Conservation (phyloP, 1,284 basidiomycete species). For the Albatrellus sp. region DNA sequence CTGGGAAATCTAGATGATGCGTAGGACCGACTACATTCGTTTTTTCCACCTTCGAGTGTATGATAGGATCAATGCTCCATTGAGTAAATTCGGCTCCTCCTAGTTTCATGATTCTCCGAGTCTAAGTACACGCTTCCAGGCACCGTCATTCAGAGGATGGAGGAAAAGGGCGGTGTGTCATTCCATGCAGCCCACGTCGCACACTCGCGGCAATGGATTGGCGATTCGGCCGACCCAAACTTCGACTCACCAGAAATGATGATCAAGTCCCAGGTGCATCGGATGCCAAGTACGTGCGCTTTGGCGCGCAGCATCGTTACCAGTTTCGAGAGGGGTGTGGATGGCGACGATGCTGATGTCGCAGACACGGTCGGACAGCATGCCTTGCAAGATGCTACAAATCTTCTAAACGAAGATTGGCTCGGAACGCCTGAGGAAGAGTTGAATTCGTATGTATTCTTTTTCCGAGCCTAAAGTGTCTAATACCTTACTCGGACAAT, state of each 20-base stretch:
- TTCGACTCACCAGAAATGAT: slow-evolving; percentile 33
- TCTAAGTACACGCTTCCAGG: slow-evolving; percentile 17
- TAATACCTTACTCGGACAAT: neutral
- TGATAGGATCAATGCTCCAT: slow-evolving; percentile 82
- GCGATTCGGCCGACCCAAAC: slow-evolving; percentile 25
- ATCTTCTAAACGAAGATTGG: slow-evolving; percentile 68
- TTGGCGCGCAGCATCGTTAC: slow-evolving; percentile 55
- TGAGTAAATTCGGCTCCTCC: slow-evolving; percentile 23
- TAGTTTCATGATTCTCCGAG: neutral
- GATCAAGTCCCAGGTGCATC: slow-evolving; percentile 38
- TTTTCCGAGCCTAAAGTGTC: neutral
- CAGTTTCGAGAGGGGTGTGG: slow-evolving; percentile 54
- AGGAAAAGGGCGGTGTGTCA: slow-evolving; percentile 61
- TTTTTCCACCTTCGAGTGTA: slow-evolving; percentile 88
- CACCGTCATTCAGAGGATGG: slow-evolving; percentile 56
- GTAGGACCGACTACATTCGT: slow-evolving; percentile 64
- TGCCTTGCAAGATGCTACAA: slow-evolving; percentile 48
- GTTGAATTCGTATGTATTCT: slow-evolving; percentile 39
- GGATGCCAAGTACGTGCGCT: slow-evolving; percentile 51
- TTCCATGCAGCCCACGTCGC: slow-evolving; percentile 85
- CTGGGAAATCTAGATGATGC: neutral
- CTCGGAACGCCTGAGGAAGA: slow-evolving; percentile 75
- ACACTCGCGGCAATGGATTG: slow-evolving; percentile 74
- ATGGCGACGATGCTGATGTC: slow-evolving; percentile 41
- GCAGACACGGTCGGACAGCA: slow-evolving; percentile 73